phyloP scores from a whole-genome alignment of 352 stramenopile species.

The Phytophthora boehmeriae region DNA sequence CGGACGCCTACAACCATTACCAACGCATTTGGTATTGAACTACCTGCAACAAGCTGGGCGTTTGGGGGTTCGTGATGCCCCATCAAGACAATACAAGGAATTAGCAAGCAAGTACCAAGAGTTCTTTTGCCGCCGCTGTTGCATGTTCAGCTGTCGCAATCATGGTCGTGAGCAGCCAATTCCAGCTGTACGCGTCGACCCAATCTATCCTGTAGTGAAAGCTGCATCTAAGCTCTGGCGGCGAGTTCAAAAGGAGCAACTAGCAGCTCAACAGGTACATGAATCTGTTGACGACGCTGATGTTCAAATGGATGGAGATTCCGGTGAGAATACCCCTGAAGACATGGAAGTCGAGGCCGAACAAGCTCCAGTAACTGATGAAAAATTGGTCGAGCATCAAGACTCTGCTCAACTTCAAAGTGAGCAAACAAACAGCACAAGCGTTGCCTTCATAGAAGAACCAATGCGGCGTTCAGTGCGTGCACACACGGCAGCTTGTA shows the following conservation, averaged over 20 bases:
- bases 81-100: conserved; percentile 28
- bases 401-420: background rate
- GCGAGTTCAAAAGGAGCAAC: conserved; percentile 30
- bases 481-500: conserved; percentile 57
- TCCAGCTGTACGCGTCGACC: conserved; percentile 53
- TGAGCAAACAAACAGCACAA: conserved; percentile 8
- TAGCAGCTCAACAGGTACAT: conserved; percentile 7
- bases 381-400: conserved; percentile 10
- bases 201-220: conserved; percentile 60
- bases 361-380: conserved; percentile 6
- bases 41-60: conserved; percentile 17
- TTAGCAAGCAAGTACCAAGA: conserved; percentile 49
- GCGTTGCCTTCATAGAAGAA: conserved; percentile 9
- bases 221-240: conserved; percentile 40
- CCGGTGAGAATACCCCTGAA: background rate
- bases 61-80: conserved; percentile 21
- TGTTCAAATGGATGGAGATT: conserved; percentile 20
- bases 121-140: conserved; percentile 82
- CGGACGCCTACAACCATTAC: conserved; percentile 35
- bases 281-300: conserved; percentile 19
- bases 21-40: conserved; percentile 38
- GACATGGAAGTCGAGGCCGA: background rate
- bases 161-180: conserved; percentile 65
- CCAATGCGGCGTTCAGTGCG: conserved; percentile 44
- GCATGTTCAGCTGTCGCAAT: conserved; percentile 73